Base-by-base conservation (phyloP, 2,329 filamentous ascomycete species). In the Penicillium brasilianum region DNA sequence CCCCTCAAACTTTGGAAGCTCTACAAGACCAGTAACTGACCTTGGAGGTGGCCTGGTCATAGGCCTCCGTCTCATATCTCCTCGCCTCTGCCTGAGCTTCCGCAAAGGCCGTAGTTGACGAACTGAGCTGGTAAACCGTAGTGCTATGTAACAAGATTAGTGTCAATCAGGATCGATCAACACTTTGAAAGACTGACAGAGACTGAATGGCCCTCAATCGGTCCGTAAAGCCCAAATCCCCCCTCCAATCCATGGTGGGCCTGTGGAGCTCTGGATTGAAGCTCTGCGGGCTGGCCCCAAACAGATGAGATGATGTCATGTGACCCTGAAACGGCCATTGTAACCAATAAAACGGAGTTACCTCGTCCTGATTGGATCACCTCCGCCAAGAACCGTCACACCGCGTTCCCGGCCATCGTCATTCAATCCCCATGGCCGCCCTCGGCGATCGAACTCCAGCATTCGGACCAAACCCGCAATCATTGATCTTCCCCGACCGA, bases 151-250 rank as follows among this genome's bases (percentile, higher is more conserved):
- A 53, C 13, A 20, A 25, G 8, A 59, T 72, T 41, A 73, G 67
- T 22, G n/a, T 16, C 39, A 1, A 49, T 50, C 30, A 49, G 56
- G 30, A 39, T n/a, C 13, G 30, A 28, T 37, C 34, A 34, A 16
- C 7, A 56, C 22, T 9, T 28, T 25, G 25, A 34, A 46, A 57
- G 41, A 77, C 86, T 80, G 74, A 88, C 87, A 90, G 80, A 60
- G 79, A 83, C 66, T 89, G 82, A 54, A 91, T 87, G 60, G 82
- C 85, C 58, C 85, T 83, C 73, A 89, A 87, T 58, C 89, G 82
- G 56, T 88, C 84, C 13, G 84, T 81, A 37, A 87, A 87, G 10
- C 83, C 82, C 60, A 90, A 74, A 2, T 76, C 75, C 22, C 72
- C 72, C 68, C 79, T 84, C 87, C 87, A 89, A 39, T 69, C 70